Conservation (phyloP, 192 early-diverging fungal genomes). For the Geosiphon pyriformis region DNA sequence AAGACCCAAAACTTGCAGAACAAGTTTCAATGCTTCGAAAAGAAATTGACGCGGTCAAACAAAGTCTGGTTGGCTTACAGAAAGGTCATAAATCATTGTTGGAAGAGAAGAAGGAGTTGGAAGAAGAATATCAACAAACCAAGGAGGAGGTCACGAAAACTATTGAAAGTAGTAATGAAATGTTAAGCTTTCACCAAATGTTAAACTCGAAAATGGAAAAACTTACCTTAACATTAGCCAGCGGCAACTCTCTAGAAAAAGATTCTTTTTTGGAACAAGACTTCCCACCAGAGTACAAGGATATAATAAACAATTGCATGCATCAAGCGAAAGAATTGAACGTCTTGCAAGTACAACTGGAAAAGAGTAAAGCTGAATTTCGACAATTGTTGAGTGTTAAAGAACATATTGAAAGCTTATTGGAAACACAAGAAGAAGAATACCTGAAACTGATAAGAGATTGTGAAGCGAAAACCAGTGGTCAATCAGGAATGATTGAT, state of each 20-base stretch:
- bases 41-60: constrained; percentile 22
- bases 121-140: constrained; percentile 14
- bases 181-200: neutral
- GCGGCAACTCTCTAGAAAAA: neutral
- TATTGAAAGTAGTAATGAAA: constrained; percentile 20
- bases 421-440: constrained; percentile 20
- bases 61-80: constrained; percentile 12
- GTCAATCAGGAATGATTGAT: constrained; percentile 19
- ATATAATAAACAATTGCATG: constrained; percentile 19
- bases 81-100: constrained; percentile 13
- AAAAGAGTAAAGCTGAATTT: constrained; percentile 19
- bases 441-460: constrained; percentile 16
- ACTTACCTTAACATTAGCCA: constrained; percentile 1
- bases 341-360: constrained; percentile 4
- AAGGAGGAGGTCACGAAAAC: constrained; percentile 19
- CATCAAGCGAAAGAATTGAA: constrained; percentile 16
- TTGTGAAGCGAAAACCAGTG: constrained; percentile 8
- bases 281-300: constrained; percentile 2
- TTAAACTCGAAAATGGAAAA: constrained; percentile 14
- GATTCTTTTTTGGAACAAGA: neutral
- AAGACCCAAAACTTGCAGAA: neutral
- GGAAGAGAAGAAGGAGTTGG: constrained; percentile 22
- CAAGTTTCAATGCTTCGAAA: constrained; percentile 14
- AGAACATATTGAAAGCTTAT: constrained; percentile 12
- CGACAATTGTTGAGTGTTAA: constrained; percentile 1